Percentiles rank a stretch among this genome's conserved stretches.
These are phyloP conservation scores for Phylloporus sp. DNA, from an alignment of 768 basidiomycete genomes.

Conservation along the genomic window DNA sequence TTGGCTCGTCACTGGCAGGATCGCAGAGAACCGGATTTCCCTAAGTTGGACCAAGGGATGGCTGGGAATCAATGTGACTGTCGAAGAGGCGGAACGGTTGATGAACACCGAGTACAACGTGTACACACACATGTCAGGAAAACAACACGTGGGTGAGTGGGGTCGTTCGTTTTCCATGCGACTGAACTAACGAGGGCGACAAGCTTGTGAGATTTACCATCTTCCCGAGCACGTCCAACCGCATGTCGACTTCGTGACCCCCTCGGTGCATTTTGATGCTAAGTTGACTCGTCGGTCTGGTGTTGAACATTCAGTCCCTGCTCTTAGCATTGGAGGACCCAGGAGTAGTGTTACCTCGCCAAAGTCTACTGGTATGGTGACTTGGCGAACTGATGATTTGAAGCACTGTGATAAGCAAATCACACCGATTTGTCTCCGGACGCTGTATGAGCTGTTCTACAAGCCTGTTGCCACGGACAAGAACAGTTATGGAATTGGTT, in stretches of 20 bases:
- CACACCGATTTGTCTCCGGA: slow-evolving; percentile 29
- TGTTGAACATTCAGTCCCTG: neutral
- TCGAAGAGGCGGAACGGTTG: slow-evolving; percentile 31
- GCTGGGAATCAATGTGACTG: slow-evolving; percentile 25
- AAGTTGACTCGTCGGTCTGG: slow-evolving; percentile 15
- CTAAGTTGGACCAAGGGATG: slow-evolving; percentile 18
- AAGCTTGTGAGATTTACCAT: slow-evolving; percentile 32
- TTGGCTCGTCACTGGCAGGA: slow-evolving; percentile 27
- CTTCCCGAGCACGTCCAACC: slow-evolving; percentile 28
- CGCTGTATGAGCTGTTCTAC: slow-evolving; percentile 25
- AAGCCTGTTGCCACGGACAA: slow-evolving; percentile 19
- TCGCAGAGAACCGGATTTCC: slow-evolving; percentile 17
- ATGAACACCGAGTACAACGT: slow-evolving; percentile 33
- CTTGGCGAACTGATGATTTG: slow-evolving; percentile 9
- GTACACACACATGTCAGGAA: slow-evolving; percentile 21
- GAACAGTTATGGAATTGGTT: slow-evolving; percentile 36
- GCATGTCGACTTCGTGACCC: slow-evolving; percentile 35
- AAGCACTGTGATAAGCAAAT: slow-evolving; percentile 25
- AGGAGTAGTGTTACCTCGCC: slow-evolving; percentile 5
- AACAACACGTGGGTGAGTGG: slow-evolving; percentile 22
- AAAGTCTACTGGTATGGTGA: slow-evolving; percentile 12
- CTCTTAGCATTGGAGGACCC: slow-evolving; percentile 14
- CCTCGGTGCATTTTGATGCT: slow-evolving; percentile 32
- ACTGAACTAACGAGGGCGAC: neutral
- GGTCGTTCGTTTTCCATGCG: neutral